phyloP scores from a whole-genome alignment of 805 yeast genomes.

The Metschnikowia koreensis region DNA sequence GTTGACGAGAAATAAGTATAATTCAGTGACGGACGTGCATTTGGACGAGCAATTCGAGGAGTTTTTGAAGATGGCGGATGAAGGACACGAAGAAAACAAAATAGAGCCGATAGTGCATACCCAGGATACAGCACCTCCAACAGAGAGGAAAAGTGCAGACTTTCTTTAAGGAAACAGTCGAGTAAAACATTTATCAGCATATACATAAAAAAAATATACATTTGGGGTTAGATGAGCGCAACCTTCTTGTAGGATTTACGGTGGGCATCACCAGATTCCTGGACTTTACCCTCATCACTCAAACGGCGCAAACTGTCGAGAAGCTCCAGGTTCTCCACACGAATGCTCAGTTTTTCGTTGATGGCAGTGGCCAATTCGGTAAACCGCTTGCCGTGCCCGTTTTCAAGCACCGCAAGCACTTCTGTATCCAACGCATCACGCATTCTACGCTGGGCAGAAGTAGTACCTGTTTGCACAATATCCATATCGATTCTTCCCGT shows the following conservation, averaged over 20 bases:
- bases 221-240: conserved; percentile 14
- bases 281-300: conserved; percentile 67
- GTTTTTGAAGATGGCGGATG: conserved; percentile 33
- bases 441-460: conserved; percentile 76
- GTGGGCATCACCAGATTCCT: conserved; percentile 69
- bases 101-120: neutral
- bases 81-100: conserved; percentile 6
- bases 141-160: conserved; percentile 3
- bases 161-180: conserved; percentile 2
- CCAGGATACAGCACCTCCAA: neutral
- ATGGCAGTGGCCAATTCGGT: conserved; percentile 57
- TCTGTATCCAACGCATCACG: conserved; percentile 71
- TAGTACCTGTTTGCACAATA: conserved; percentile 92
- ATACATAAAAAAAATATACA: neutral
- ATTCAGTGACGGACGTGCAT: conserved; percentile 34
- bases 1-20: conserved; percentile 38
- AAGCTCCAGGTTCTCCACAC: conserved; percentile 70
- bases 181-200: too few relatives aligned
- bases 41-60: conserved; percentile 39
- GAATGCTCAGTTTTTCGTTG: conserved; percentile 62
- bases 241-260: conserved; percentile 53
- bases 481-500: conserved; percentile 98
- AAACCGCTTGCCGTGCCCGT: conserved; percentile 50
- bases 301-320: conserved; percentile 65
- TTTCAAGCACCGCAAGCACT: conserved; percentile 54